Percentiles rank a stretch among this genome's conserved stretches.
Conservation (phyloP, 1,284 basidiomycete genomes). For the Schizophyllum commune region DNA sequence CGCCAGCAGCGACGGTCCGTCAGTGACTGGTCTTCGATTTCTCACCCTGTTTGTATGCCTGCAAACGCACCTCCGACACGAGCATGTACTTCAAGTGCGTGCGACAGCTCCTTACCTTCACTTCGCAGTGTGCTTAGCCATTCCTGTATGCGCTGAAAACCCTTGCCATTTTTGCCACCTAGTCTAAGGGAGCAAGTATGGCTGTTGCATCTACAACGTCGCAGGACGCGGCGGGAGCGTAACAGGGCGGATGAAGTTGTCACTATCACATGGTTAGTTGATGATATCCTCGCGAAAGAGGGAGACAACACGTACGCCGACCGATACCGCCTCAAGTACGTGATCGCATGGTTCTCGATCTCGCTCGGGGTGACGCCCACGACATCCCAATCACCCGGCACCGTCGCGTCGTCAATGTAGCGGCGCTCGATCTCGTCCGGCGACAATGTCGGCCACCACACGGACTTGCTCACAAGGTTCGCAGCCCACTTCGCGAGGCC, state of each 20-base stretch:
- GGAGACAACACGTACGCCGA: slow-evolving; percentile 50
- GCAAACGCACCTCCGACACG: too few relatives aligned
- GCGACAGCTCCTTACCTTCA: too few relatives aligned
- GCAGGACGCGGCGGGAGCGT: slow-evolving; percentile 31
- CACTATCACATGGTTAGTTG: too few relatives aligned
- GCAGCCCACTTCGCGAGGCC: slow-evolving; percentile 62
- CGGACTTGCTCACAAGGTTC: slow-evolving; percentile 51
- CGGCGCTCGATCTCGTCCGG: slow-evolving; percentile 89
- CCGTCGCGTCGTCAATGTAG: slow-evolving; percentile 77
- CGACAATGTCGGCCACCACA: slow-evolving; percentile 92
- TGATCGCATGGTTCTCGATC: slow-evolving; percentile 87
- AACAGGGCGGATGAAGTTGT: slow-evolving; percentile 46
- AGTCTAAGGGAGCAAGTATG: too few relatives aligned
- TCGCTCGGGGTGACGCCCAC: slow-evolving; percentile 71
- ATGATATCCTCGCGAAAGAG: too few relatives aligned
- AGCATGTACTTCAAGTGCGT: too few relatives aligned
- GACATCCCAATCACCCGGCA: slow-evolving; percentile 55
- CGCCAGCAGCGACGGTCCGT: too few relatives aligned
- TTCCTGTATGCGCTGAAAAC: too few relatives aligned
- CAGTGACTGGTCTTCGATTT: too few relatives aligned
- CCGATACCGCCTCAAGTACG: slow-evolving; percentile 87
- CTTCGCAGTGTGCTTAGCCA: too few relatives aligned
- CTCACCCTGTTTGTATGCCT: too few relatives aligned
- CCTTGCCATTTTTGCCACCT: too few relatives aligned
- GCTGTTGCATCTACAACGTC: slow-evolving; percentile 43